A percentile compares a stretch with the other conserved stretches of the same genome.
Conservation (phyloP, 164 flowering plant species). For the Vitis vinifera region DNA sequence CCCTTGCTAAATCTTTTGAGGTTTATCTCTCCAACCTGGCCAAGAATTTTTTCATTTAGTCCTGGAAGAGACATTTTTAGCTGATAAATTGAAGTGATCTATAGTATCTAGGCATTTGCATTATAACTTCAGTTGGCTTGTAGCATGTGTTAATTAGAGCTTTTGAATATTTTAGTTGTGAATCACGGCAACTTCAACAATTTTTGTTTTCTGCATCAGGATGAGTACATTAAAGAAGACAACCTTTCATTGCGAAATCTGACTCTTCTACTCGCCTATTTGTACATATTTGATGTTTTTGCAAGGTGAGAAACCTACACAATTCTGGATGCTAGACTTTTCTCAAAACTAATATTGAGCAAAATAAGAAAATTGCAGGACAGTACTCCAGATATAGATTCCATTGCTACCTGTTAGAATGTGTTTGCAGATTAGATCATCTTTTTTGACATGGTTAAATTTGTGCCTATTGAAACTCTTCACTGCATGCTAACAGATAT, state of each 20-base stretch:
- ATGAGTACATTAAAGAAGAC: constrained; percentile 69
- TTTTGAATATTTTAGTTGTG: too few relatives aligned
- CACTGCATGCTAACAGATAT: too few relatives aligned
- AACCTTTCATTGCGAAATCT: constrained; percentile 78
- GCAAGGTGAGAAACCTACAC: constrained; percentile 57
- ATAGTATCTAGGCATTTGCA: not conserved
- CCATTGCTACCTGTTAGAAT: too few relatives aligned
- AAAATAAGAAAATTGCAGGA: not conserved
- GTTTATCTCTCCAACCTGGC: constrained; percentile 23
- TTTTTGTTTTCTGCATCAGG: constrained; percentile 45
- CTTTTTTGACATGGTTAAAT: too few relatives aligned
- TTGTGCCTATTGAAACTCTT: too few relatives aligned
- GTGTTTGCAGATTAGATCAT: too few relatives aligned
- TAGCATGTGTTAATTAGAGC: not conserved
- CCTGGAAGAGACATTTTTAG: too few relatives aligned
- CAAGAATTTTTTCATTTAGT: too few relatives aligned
- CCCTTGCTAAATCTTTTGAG: constrained; percentile 83
- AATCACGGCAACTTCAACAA: too few relatives aligned
- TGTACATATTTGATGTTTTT: constrained; percentile 86
- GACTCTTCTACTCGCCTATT: constrained; percentile 74
- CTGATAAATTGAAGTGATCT: too few relatives aligned
- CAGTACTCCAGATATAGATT: not conserved
- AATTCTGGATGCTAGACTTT: not conserved
- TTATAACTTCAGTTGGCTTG: not conserved
- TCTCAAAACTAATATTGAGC: not conserved